These are phyloP conservation scores for Alternaria arborescens DNA, from an alignment of 2,329 filamentous ascomycete genomes.

Conservation along the genomic window DNA sequence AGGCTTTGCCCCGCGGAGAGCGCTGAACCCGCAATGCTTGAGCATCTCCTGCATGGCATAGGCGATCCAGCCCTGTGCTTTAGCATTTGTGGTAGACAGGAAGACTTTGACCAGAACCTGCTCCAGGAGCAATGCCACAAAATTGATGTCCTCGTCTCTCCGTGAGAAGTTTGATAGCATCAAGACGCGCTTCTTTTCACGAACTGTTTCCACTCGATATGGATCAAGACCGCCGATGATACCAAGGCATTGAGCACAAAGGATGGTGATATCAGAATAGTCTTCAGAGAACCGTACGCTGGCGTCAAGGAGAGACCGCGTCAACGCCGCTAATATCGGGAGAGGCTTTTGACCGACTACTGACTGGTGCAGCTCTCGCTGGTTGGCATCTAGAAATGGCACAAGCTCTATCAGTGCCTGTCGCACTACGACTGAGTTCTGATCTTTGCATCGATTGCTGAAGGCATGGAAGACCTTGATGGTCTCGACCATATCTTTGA, in stretches of 20 bases:
- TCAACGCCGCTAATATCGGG: slow-evolving; percentile 73
- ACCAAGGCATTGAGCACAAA: slow-evolving; percentile 85
- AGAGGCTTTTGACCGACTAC: slow-evolving; percentile 86
- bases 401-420: slow-evolving; percentile 82
- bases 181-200: slow-evolving; percentile 83
- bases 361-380: slow-evolving; percentile 80
- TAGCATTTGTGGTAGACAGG: slow-evolving; percentile 85
- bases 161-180: slow-evolving; percentile 86
- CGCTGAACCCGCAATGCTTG: slow-evolving; percentile 75
- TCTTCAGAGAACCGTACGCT: slow-evolving; percentile 79
- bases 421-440: slow-evolving; percentile 84
- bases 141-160: slow-evolving; percentile 81
- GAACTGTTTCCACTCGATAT: slow-evolving; percentile 82
- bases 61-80: slow-evolving; percentile 87
- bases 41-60: slow-evolving; percentile 95
- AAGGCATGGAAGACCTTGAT: slow-evolving; percentile 76
- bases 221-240: slow-evolving; percentile 91
- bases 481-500: slow-evolving; percentile 72
- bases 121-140: slow-evolving; percentile 84
- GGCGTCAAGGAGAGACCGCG: slow-evolving; percentile 84
- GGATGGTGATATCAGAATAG: slow-evolving; percentile 71
- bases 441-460: slow-evolving; percentile 76
- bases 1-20: slow-evolving; percentile 61
- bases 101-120: slow-evolving; percentile 91
- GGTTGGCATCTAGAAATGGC: slow-evolving; percentile 74